Evolutionary conservation across 768 basidiomycete genomes (phyloP).

Genomic region (Tylopilus sp.): DNA sequence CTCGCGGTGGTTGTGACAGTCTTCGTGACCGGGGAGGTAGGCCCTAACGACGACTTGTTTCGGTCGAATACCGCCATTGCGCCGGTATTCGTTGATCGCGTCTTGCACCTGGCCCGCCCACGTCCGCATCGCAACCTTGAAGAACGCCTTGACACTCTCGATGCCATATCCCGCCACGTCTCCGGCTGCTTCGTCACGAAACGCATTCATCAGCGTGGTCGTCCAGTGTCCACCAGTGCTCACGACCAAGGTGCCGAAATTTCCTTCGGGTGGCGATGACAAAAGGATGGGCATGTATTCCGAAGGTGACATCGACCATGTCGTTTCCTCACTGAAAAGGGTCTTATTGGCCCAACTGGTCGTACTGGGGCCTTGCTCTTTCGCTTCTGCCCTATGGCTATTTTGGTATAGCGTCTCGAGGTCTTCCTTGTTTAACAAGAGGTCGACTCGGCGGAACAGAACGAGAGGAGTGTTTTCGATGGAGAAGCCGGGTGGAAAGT

Average conservation of each 20-base stretch:
- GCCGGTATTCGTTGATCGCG: slow-evolving; percentile 36
- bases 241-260: slow-evolving; percentile 60
- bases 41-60: slow-evolving; percentile 55
- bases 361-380: slow-evolving; percentile 10
- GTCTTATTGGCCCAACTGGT: slow-evolving; percentile 26
- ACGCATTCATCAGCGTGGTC: slow-evolving; percentile 46
- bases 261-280: slow-evolving; percentile 40
- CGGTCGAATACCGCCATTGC: slow-evolving; percentile 22
- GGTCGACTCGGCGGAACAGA: slow-evolving; percentile 62
- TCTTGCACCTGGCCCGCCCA: slow-evolving; percentile 55
- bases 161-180: slow-evolving; percentile 45
- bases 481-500: slow-evolving; percentile 51
- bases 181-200: slow-evolving; percentile 31
- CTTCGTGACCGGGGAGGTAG: slow-evolving; percentile 64
- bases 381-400: slow-evolving; percentile 16
- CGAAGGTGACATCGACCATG: slow-evolving; percentile 50
- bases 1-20: slow-evolving; percentile 47
- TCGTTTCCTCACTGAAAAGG: slow-evolving; percentile 54
- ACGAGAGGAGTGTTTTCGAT: slow-evolving; percentile 57
- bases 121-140: slow-evolving; percentile 49
- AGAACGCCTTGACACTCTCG: slow-evolving; percentile 52
- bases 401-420: slow-evolving; percentile 43
- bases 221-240: slow-evolving; percentile 74
- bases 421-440: slow-evolving; percentile 49
- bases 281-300: slow-evolving; percentile 54